Percentiles rank a stretch among this genome's conserved stretches.
phyloP scores from a whole-genome alignment of 2,329 filamentous ascomycete species.

The Dactylonectria macrodidyma region DNA sequence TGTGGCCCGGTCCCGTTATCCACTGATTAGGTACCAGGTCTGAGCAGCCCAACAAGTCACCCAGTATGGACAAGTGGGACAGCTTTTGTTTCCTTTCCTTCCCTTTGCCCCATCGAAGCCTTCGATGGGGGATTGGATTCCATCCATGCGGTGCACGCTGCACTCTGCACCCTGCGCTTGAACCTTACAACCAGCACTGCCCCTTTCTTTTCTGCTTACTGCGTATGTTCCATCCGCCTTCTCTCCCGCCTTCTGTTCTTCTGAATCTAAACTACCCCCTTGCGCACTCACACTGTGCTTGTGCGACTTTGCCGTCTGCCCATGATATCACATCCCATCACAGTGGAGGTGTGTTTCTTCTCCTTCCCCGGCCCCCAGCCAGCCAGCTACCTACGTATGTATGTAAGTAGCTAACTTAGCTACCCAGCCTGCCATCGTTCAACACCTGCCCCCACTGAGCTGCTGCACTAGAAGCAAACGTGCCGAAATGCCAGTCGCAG shows the following conservation, averaged over 20 bases:
- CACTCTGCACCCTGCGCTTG: conserved; percentile 10
- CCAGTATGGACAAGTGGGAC: conserved; percentile 16
- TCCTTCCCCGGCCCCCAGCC: background rate
- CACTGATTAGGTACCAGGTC: background rate
- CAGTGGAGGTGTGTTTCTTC: background rate
- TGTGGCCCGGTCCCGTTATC: background rate
- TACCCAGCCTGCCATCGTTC: background rate
- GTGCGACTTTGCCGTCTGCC: background rate
- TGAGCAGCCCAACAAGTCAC: background rate
- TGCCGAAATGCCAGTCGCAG: background rate
- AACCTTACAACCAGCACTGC: conserved; percentile 15
- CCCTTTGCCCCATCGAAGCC: conserved; percentile 11
- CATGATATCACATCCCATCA: background rate
- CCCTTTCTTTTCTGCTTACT: conserved; percentile 4
- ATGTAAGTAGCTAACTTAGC: no score
- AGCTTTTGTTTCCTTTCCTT: background rate
- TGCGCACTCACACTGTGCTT: conserved; percentile 15
- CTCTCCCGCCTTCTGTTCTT: background rate
- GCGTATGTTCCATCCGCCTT: conserved; percentile 12
- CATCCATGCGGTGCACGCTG: conserved; percentile 10
- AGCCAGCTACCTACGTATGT: no score
- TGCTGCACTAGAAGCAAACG: background rate
- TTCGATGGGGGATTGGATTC: conserved; percentile 26
- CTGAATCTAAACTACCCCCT: background rate
- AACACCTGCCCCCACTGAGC: background rate